Base-by-base conservation (phyloP, 2,329 filamentous ascomycete species). In the Alternaria gansuensis region DNA sequence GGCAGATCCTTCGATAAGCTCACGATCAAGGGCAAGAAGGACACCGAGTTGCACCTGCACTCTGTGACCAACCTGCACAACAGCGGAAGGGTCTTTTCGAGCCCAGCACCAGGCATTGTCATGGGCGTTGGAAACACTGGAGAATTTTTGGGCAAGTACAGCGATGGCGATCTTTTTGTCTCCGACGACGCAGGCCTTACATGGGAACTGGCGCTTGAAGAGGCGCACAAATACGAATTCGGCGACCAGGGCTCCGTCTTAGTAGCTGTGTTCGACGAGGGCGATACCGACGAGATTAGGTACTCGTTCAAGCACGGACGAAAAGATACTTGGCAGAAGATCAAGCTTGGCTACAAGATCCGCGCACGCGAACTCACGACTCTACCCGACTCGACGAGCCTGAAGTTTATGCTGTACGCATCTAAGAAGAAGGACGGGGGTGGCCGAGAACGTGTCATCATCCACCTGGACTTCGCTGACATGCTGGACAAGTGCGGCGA, bases 111-210 rank as follows among this genome's bases (percentile, higher is more conserved):
- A 3, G 96, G 95, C 7, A 83, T 99, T 56, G 87, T 97, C 21
- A 96, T 99, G 91, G 96, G 90, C 14, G 88, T 96, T 51, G 95
- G 95, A 57, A 99, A 99, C 75, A 92, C 87, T 4, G 95, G 96
- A 51, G 86, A 90, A 21, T 81, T 84, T 51, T 83, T 99, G 6
- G 85, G 87, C 60, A 78, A 83, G 6, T 94, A 93, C 72, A 81
- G 82, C 3, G 86, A 97, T 9, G 89, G 92, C 11, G 87, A 91
- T 74, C 85, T 97, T 1, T 98, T 88, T 73, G 87, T 98, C 26
- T 99, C 95, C 0, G 91, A 97, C 72, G 88, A 98, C 77, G 94
- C 93, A 21, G 95, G 95, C 39, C 80, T 92, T 60, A 93, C 88
- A 1, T 99, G 96, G 95, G 86, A 82, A 36, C 82, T 88, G 72